These are phyloP conservation scores for Apiospora phragmitis DNA, from an alignment of 2,329 filamentous ascomycete genomes.

Conservation along the genomic window DNA sequence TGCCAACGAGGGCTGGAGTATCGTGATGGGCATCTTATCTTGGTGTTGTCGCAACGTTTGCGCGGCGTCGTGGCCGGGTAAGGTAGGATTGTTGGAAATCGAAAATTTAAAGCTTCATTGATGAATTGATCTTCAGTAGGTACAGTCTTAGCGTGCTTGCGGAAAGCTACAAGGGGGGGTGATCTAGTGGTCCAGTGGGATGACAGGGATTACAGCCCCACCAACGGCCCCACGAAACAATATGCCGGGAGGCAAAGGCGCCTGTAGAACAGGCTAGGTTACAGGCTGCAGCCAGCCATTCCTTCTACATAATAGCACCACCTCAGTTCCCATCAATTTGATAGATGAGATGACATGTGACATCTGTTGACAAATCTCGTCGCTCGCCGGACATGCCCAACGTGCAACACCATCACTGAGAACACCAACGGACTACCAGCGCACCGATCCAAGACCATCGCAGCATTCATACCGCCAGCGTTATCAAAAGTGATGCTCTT, in stretches of 20 bases:
- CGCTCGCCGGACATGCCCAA: neutral
- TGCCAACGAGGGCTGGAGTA: constrained; percentile 29
- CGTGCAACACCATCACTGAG: neutral
- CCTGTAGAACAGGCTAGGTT: neutral
- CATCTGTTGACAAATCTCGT: neutral
- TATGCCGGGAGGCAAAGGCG: neutral
- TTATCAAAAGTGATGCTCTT: neutral
- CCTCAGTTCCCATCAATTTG: no score
- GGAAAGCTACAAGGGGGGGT: neutral
- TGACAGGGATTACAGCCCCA: neutral
- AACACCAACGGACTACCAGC: neutral
- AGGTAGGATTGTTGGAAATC: constrained; percentile 9
- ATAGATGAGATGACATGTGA: neutral
- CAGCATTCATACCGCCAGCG: neutral
- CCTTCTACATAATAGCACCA: neutral
- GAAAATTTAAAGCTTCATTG: constrained; percentile 7
- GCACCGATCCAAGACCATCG: no score
- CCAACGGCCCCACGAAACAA: constrained; percentile 1
- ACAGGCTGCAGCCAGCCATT: neutral
- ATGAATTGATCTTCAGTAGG: constrained; percentile 1
- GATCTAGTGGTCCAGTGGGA: neutral
- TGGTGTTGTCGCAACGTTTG: neutral
- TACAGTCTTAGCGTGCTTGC: neutral
- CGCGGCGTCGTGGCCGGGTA: neutral
- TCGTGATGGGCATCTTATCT: constrained; percentile 37